Base-by-base conservation (phyloP, 2,329 filamentous ascomycete species). In the Hypoxylon sp. region DNA sequence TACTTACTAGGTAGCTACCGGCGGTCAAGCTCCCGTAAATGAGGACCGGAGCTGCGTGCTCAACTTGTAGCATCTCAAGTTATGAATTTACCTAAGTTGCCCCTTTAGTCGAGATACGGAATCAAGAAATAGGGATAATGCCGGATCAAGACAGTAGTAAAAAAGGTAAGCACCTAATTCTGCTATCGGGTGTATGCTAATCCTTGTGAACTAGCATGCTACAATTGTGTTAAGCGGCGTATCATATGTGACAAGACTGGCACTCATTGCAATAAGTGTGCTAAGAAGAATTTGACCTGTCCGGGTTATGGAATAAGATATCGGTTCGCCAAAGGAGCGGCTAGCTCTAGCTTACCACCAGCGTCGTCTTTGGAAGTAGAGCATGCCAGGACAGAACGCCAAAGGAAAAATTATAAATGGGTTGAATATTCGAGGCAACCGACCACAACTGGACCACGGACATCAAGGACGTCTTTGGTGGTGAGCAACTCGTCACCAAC, bases 201-300 rank as follows among this genome's bases (percentile, higher is more conserved):
- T 53, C 58, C 46, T 30, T 30, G 60, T 37, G 22, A 49, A 46
- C 25, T 44, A 66, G 64, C 57, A 46, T 66, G 64, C 46, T 57
- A 66, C 44, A 66, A 66, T 20, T 66, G 64, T 48, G 46, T 63
- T 22, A 66, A 58, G 33, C 50, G 64, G 27, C 64, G 59, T 30
- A 66, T 66, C 10, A 42, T 63, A 49, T 66, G 64, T 37, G 64
- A 66, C 20, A 63, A 63, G 48, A 63, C 64, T 10, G 64, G 60
- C 3, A 58, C 33, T 42, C 48, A 42, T 7, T 66, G 64, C 20
- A 44, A 25, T 44, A 66, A 63, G 44, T 66, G 64, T 35, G 51
- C 64, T 4, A 66, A 61, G 40, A 62, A 57, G 58, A 61, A 66
- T 31, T 25, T 66, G n/a, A 44, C 46, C 13, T 66, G 64, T 57